phyloP scores from a whole-genome alignment of 768 basidiomycete species.

The Suillus ampliporus region DNA sequence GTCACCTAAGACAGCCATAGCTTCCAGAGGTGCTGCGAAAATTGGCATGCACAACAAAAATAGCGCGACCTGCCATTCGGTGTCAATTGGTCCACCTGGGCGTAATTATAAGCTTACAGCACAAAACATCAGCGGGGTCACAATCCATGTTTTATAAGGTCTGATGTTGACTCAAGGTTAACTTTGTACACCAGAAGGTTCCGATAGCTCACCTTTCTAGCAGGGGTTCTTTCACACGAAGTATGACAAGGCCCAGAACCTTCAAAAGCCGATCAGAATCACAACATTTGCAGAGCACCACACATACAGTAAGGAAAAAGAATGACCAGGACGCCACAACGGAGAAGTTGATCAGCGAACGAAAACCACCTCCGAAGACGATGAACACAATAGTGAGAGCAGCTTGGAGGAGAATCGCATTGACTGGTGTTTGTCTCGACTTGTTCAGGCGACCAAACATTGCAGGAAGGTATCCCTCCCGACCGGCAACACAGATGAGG shows the following conservation, averaged over 20 bases:
- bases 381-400: slow-evolving; percentile 79
- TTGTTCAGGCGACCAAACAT: slow-evolving; percentile 81
- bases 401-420: slow-evolving; percentile 85
- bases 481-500: slow-evolving; percentile 87
- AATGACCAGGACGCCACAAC: slow-evolving; percentile 88
- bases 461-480: slow-evolving; percentile 85
- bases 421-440: slow-evolving; percentile 82
- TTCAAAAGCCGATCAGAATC: slow-evolving; percentile 30
- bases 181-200: not conserved
- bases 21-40: slow-evolving; percentile 90
- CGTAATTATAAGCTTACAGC: slow-evolving; percentile 49
- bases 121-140: slow-evolving; percentile 90
- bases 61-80: slow-evolving; percentile 67
- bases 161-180: slow-evolving; percentile 45
- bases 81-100: not conserved
- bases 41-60: slow-evolving; percentile 95
- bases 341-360: slow-evolving; percentile 87
- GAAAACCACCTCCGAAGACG: slow-evolving; percentile 86
- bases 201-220: slow-evolving; percentile 65
- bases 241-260: slow-evolving; percentile 88
- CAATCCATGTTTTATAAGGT: slow-evolving; percentile 92
- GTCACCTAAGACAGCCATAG: slow-evolving; percentile 84
- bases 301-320: slow-evolving; percentile 80
- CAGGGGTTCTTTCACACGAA: slow-evolving; percentile 89
- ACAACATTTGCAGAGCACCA: not conserved